Evolutionary conservation across 2,329 filamentous ascomycete genomes (phyloP).

Genomic region (Akanthomyces muscarius): DNA sequence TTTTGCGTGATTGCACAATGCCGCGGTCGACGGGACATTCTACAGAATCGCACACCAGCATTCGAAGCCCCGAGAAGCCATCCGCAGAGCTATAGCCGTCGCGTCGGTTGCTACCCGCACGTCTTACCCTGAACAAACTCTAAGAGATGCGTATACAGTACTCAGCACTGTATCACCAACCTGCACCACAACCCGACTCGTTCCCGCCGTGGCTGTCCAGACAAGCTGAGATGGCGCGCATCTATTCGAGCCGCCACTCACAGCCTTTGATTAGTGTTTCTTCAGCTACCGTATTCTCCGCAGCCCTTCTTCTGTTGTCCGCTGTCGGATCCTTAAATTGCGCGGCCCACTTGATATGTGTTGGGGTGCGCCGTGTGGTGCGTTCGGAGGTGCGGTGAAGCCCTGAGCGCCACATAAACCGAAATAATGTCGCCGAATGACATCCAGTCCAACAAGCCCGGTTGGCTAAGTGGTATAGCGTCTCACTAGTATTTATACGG

Average conservation of each 20-base stretch:
- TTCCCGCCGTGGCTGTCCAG: not conserved
- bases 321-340: not conserved
- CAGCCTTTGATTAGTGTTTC: not conserved
- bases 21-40: not conserved
- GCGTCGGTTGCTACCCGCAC: not conserved
- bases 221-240: not conserved
- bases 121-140: not conserved
- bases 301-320: not conserved
- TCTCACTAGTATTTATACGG: constrained; percentile 27
- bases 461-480: constrained; percentile 31
- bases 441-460: constrained; percentile 21
- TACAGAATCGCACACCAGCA: not conserved
- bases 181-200: not conserved
- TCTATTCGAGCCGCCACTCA: not conserved
- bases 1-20: not conserved
- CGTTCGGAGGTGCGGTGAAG: not conserved
- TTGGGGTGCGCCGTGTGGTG: not conserved
- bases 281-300: not conserved
- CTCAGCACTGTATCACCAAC: not conserved
- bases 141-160: not conserved
- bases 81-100: not conserved
- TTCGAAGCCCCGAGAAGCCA: not conserved
- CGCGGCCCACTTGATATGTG: not conserved
- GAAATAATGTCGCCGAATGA: constrained; percentile 1
- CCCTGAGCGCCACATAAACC: not conserved